Conservation (phyloP, 441 rosid genomes). For the Populus trichocarpa region DNA sequence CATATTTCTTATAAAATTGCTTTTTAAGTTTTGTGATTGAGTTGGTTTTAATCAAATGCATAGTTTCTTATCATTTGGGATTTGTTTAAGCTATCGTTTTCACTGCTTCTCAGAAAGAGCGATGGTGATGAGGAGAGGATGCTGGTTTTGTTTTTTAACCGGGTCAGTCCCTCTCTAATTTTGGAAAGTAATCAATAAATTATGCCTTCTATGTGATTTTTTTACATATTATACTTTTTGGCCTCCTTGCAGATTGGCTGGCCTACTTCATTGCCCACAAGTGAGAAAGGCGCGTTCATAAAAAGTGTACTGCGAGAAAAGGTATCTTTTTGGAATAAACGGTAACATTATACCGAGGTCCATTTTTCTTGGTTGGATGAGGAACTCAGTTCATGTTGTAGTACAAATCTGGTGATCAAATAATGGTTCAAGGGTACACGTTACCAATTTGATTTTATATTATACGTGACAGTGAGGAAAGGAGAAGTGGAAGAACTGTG, state of each 20-base stretch:
- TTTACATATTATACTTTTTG: background rate
- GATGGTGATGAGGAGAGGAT: constrained; percentile 86
- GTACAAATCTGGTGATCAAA: background rate
- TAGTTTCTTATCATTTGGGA: background rate
- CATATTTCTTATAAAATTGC: background rate
- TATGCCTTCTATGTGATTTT: constrained; percentile 9
- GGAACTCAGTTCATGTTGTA: background rate
- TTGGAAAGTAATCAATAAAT: background rate
- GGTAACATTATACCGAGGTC: background rate
- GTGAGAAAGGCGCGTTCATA: constrained; percentile 64
- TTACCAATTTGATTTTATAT: background rate
- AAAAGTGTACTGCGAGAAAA: constrained; percentile 69
- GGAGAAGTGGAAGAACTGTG: too few relatives aligned
- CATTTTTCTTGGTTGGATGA: background rate
- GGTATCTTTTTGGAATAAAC: constrained; percentile 36
- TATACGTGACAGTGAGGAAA: too few relatives aligned
- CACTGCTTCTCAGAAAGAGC: constrained; percentile 52
- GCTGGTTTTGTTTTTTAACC: constrained; percentile 75
- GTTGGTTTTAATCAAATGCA: background rate
- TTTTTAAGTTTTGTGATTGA: background rate
- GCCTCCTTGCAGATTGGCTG: constrained; percentile 76
- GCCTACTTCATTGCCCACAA: constrained; percentile 94
- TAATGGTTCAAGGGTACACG: background rate
- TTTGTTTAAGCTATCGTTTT: background rate
- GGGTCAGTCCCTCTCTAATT: constrained; percentile 35